A percentile compares a stretch with the other conserved stretches of the same genome.
phyloP scores from a whole-genome alignment of 805 yeast genomes.

The Starmerella cellae region DNA sequence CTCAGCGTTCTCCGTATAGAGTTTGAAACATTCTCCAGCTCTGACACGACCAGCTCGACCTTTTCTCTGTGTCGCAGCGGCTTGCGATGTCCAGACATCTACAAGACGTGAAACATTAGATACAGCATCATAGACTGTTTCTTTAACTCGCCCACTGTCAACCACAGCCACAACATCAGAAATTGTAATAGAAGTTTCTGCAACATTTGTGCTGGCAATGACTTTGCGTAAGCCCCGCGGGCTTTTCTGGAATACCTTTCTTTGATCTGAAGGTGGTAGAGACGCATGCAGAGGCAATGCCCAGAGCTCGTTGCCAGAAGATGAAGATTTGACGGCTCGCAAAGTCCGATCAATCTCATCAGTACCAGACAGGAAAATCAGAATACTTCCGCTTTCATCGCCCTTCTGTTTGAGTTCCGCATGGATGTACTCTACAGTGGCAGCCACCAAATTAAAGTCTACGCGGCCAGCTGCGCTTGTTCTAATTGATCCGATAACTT shows the following conservation, averaged over 20 bases:
- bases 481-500: slow-evolving; percentile 23
- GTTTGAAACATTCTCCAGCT: slow-evolving; percentile 65
- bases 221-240: slow-evolving; percentile 51
- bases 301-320: slow-evolving; percentile 28
- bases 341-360: slow-evolving; percentile 67
- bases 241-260: slow-evolving; percentile 50
- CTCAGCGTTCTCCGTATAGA: slow-evolving; percentile 55
- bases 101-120: slow-evolving; percentile 56
- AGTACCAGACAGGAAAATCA: slow-evolving; percentile 81
- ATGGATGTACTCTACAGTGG: slow-evolving; percentile 44
- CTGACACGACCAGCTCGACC: slow-evolving; percentile 98
- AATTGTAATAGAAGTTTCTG: slow-evolving; percentile 93
- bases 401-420: slow-evolving; percentile 29
- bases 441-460: slow-evolving; percentile 58
- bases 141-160: slow-evolving; percentile 77
- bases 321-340: slow-evolving; percentile 26
- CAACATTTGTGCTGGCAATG: slow-evolving; percentile 83
- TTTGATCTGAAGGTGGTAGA: slow-evolving; percentile 67
- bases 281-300: slow-evolving; percentile 81
- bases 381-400: slow-evolving; percentile 53
- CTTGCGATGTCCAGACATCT: slow-evolving; percentile 79
- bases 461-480: slow-evolving; percentile 30
- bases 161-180: slow-evolving; percentile 89
- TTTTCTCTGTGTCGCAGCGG: slow-evolving; percentile 79
- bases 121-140: slow-evolving; percentile 53